Base-by-base conservation (phyloP, 179 eudicot species). In the Beta corolliflora region DNA sequence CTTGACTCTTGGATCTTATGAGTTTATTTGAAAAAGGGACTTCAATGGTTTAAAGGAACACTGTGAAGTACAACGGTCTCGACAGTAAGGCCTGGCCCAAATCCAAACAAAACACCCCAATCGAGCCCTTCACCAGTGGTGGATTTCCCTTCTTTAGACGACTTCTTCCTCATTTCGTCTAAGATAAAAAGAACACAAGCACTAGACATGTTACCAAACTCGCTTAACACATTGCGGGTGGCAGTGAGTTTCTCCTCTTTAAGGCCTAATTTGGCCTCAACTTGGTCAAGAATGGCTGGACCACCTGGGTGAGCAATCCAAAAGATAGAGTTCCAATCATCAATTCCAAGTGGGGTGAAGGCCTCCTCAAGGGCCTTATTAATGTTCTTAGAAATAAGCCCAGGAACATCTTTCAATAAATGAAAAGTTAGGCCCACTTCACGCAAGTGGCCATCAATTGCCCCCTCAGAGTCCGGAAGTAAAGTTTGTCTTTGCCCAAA, bases 261-360 rank as follows among this genome's bases (percentile, higher is more conserved):
- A 0, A 71, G 75, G 59, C 75, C 75, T 5, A 71, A 5, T 50
- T 71, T 71, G 59, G 75, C 75, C 59, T 71, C 75, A 7, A 71
- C 75, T 50, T 71, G 75, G n/a, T 71, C 75, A 3, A 71, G 59
- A n/a, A 71, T 71, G 2, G 75, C 75, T 4, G 75, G 75, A 3
- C 75, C 75, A 71, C 75, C 75, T 5, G 75, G 75, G 9, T 71
- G 75, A 12, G 75, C 75, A 19, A 71, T 71, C 75, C 75, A 71
- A 21, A 71, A 71, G 18, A 71, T 0, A 12, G 75, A 71, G 59
- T 71, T 71, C 75, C 75, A 71, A 50, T 71, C 75, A 48, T 31
- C 13, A 50, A 71, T 50, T 1, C 75, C 75, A 21, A 71, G 75
- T 0, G 75, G 75, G 2, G 41, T 71, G 50, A 71, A 71, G 10